A percentile compares a stretch with the other conserved stretches of the same genome.
Conservation (phyloP, 345 rosid species). For the Durio zibethinus region DNA sequence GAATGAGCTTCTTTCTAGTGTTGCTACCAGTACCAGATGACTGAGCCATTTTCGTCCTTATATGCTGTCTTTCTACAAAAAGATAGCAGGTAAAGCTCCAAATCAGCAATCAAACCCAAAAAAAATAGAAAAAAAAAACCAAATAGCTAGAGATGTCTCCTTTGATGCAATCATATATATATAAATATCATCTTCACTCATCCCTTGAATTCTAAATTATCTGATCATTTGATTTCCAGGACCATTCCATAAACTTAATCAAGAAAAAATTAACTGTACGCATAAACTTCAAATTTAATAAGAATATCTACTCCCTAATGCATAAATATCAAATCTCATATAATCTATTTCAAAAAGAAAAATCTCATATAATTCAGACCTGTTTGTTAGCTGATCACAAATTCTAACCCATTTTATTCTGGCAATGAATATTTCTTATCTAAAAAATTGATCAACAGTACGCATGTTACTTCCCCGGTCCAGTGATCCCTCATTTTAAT, state of each 20-base stretch:
- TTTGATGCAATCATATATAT: background rate
- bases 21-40: constrained; percentile 29
- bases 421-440: background rate
- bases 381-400: background rate
- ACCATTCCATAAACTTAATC: background rate
- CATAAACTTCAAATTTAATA: background rate
- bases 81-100: background rate
- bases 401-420: background rate
- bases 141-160: background rate
- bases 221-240: background rate
- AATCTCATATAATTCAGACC: background rate
- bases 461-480: background rate
- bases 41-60: constrained; percentile 46
- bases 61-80: constrained; percentile 26
- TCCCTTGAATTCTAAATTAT: background rate
- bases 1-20: constrained; percentile 51
- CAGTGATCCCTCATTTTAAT: background rate
- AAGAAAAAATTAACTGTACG: background rate
- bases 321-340: background rate
- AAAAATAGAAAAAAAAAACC: background rate
- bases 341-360: no score
- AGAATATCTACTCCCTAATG: background rate
- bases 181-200: background rate
- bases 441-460: background rate
- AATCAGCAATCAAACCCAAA: background rate